Percentiles rank a stretch among this genome's conserved stretches.
These are phyloP conservation scores for Talaromyces amestolkiae DNA, from an alignment of 2,329 filamentous ascomycete genomes.

Conservation along the genomic window DNA sequence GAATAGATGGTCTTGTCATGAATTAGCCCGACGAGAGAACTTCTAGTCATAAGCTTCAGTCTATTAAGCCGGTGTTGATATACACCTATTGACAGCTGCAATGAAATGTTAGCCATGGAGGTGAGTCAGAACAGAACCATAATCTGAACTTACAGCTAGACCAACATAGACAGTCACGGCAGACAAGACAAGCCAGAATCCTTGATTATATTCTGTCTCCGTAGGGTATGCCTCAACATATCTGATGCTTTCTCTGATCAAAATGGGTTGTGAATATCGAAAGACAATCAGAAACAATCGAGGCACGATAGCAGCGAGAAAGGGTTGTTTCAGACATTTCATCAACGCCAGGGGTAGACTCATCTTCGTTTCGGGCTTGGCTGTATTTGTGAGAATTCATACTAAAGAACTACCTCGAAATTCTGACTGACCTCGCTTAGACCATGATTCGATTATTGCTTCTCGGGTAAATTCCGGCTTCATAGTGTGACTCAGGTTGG, in stretches of 20 bases:
- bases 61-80: slow-evolving; percentile 46
- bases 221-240: slow-evolving; percentile 30
- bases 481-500: slow-evolving; percentile 1
- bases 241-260: slow-evolving; percentile 36
- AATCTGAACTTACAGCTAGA: slow-evolving; percentile 27
- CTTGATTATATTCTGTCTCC: slow-evolving; percentile 37
- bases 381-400: slow-evolving; percentile 4
- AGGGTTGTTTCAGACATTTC: slow-evolving; percentile 17
- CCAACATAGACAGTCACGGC: slow-evolving; percentile 43
- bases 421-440: slow-evolving; percentile 9
- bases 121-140: background rate
- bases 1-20: slow-evolving; percentile 43
- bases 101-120: background rate
- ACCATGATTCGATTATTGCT: slow-evolving; percentile 8
- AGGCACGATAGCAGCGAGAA: slow-evolving; percentile 34
- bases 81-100: slow-evolving; percentile 37
- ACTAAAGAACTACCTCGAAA: background rate
- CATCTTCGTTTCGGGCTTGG: slow-evolving; percentile 13
- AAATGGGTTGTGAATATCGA: slow-evolving; percentile 39
- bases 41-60: slow-evolving; percentile 44
- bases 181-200: slow-evolving; percentile 43
- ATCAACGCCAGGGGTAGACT: slow-evolving; percentile 11
- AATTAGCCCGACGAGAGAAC: slow-evolving; percentile 48
- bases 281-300: slow-evolving; percentile 35
- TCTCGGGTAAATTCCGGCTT: slow-evolving; percentile 9